Evolutionary conservation across 2,329 filamentous ascomycete species (phyloP).

Genomic region (Fusarium oligoseptatum): DNA sequence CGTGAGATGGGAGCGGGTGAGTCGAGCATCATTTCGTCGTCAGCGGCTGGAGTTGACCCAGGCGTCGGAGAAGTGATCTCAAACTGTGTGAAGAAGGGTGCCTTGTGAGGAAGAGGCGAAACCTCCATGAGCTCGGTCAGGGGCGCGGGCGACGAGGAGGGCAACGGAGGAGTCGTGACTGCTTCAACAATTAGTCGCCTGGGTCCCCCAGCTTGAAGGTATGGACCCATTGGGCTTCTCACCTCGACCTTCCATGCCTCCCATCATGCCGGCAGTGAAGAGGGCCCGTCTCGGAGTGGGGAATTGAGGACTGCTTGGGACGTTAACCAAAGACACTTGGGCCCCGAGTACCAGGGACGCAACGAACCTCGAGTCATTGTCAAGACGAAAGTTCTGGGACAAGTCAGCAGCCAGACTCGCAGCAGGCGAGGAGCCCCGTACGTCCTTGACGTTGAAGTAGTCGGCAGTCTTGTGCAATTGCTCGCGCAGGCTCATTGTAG

Average conservation of each 20-base stretch:
- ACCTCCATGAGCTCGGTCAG: constrained; percentile 88
- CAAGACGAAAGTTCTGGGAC: constrained; percentile 96
- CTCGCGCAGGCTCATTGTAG: constrained; percentile 85
- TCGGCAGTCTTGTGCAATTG: constrained; percentile 74
- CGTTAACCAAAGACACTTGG: constrained; percentile 36
- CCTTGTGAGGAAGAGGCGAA: constrained; percentile 92
- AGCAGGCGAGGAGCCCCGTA: constrained; percentile 89
- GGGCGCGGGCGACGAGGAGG: constrained; percentile 82
- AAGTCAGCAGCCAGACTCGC: constrained; percentile 92
- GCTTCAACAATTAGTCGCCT: constrained; percentile 66
- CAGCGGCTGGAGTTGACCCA: constrained; percentile 59
- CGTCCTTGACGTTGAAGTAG: constrained; percentile 85
- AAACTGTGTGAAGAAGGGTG: constrained; percentile 73
- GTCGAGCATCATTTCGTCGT: constrained; percentile 67
- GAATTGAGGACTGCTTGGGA: constrained; percentile 53
- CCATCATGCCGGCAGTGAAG: constrained; percentile 56
- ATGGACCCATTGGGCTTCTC: constrained; percentile 31
- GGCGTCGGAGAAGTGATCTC: constrained; percentile 81
- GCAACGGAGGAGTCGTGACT: constrained; percentile 86
- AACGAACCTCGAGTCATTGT: constrained; percentile 83
- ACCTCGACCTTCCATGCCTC: constrained; percentile 54
- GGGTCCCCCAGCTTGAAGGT: neutral
- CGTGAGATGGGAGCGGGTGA: constrained; percentile 66
- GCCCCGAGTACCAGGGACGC: constrained; percentile 14
- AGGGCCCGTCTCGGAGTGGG: constrained; percentile 58